These are phyloP conservation scores for Paraphaeosphaeria minitans DNA, from an alignment of 2,329 filamentous ascomycete genomes.

Conservation along the genomic window DNA sequence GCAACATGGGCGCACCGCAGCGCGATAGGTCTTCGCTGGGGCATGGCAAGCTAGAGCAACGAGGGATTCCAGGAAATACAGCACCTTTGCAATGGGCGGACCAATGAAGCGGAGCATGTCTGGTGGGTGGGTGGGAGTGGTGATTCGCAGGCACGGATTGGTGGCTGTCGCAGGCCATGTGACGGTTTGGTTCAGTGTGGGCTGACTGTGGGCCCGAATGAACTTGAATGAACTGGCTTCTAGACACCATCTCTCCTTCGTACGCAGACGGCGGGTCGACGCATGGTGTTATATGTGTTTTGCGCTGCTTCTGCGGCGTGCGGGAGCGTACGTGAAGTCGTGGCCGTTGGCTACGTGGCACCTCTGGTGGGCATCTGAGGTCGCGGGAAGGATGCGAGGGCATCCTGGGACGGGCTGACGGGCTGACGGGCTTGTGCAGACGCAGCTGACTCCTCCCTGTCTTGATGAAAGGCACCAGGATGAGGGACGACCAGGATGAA, in stretches of 20 bases:
- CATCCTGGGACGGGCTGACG: background rate
- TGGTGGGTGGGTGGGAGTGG: conserved; percentile 45
- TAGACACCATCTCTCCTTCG: background rate
- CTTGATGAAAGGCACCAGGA: no score
- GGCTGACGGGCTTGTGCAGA: background rate
- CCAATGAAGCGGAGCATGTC: conserved; percentile 35
- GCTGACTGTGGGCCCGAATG: conserved; percentile 28
- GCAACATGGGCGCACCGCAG: conserved; percentile 29
- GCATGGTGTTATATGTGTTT: background rate
- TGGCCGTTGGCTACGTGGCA: conserved; percentile 2
- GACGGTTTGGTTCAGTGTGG: conserved; percentile 40
- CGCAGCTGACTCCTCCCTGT: background rate
- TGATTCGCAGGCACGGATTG: conserved; percentile 44
- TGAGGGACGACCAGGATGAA: no score
- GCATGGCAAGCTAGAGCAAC: conserved; percentile 47
- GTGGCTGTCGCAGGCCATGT: conserved; percentile 47
- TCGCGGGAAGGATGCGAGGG: background rate
- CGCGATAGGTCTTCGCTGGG: conserved; percentile 33
- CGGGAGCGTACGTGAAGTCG: background rate
- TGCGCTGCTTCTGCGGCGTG: background rate
- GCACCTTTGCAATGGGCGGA: conserved; percentile 41
- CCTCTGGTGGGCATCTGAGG: background rate
- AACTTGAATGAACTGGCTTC: background rate
- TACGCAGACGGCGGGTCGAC: background rate
- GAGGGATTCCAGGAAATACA: conserved; percentile 37